Base-by-base conservation (phyloP, 257 asterid species). In the Solanum lignicaule region DNA sequence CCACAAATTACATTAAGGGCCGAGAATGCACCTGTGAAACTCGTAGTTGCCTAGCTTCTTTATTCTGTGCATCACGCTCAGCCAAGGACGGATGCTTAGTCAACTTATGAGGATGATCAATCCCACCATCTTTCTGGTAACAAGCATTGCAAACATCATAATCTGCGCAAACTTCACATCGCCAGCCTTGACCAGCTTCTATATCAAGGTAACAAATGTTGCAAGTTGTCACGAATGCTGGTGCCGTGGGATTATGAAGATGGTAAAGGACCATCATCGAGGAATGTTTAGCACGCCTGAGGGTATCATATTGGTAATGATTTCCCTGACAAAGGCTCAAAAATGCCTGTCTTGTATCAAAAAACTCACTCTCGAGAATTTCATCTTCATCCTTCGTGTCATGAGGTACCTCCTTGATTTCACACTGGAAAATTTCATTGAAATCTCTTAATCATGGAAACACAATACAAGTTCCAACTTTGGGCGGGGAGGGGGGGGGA, bases 161-260 rank as follows among this genome's bases (percentile, higher is more conserved):
- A 74, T 97, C 99, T 0, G 99, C 95, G 89, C 99, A 97, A 18
- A 93, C 93, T 93, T 96, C 99, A 87, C 99, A 97, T 38, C 96
- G 98, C 99, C 99, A 97, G 60, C 99, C 99, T 89, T 95, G 98
- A 78, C 99, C 99, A 88, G 98, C 90, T 90, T 97, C 99, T 69
- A 97, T 94, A 86, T 95, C 99, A 38, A 95, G 94, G 91, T 92
- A 91, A 87, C 99, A 97, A 83, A 86, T 87, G 88, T 66, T 88
- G 91, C 99, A 97, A 68, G 96, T 79, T 13, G 91, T 91, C 85
- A 96, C 98, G 74, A 94, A 96, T 85, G 99, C 98, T 35, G 99
- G 99, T 38, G 98, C 99, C 23, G 99, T 97, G 36, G 99, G 99
- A 91, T 97, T 97, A 92, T 97, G 99, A 87, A 97, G 98, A 91